These are phyloP conservation scores for Avicennia marina DNA, from an alignment of 257 asterid genomes.

Conservation along the genomic window DNA sequence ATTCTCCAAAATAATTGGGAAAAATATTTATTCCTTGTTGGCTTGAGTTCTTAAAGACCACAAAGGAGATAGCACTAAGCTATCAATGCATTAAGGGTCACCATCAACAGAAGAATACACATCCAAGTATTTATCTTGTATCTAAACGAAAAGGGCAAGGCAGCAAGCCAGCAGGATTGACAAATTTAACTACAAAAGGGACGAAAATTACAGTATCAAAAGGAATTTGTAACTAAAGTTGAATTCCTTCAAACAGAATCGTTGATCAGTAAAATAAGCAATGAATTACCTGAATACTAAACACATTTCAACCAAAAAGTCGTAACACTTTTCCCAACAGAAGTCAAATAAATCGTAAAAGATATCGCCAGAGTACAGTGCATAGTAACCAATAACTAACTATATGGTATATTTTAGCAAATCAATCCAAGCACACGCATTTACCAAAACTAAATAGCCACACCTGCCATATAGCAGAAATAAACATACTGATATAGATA, in stretches of 20 bases:
- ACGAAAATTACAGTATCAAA: not conserved
- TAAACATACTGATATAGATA: not conserved
- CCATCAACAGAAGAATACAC: not conserved
- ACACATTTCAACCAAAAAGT: slow-evolving; percentile 13
- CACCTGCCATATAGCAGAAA: not conserved
- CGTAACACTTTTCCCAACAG: slow-evolving; percentile 11
- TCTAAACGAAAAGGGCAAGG: not conserved
- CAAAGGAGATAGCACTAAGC: not conserved
- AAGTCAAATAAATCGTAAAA: slow-evolving; percentile 24
- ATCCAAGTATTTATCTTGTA: not conserved
- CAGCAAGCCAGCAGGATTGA: slow-evolving; percentile 1
- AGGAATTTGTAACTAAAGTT: slow-evolving; percentile 3
- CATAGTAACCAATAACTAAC: not conserved
- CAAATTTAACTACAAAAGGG: slow-evolving; percentile 8
- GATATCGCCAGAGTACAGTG: slow-evolving; percentile 5
- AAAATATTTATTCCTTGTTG: not conserved
- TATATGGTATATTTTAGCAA: not conserved
- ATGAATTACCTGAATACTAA: slow-evolving; percentile 3
- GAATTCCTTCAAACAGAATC: slow-evolving; percentile 9
- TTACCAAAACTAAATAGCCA: slow-evolving; percentile 3
- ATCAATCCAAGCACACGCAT: slow-evolving; percentile 19
- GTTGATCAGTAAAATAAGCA: slow-evolving; percentile 9
- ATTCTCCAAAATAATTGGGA: not conserved
- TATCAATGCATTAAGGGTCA: not conserved
- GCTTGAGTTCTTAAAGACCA: not conserved